A percentile compares a stretch with the other conserved stretches of the same genome.
These are phyloP conservation scores for Petasospora rhodanensis DNA, from an alignment of 1,139 yeast species.

Conservation along the genomic window DNA sequence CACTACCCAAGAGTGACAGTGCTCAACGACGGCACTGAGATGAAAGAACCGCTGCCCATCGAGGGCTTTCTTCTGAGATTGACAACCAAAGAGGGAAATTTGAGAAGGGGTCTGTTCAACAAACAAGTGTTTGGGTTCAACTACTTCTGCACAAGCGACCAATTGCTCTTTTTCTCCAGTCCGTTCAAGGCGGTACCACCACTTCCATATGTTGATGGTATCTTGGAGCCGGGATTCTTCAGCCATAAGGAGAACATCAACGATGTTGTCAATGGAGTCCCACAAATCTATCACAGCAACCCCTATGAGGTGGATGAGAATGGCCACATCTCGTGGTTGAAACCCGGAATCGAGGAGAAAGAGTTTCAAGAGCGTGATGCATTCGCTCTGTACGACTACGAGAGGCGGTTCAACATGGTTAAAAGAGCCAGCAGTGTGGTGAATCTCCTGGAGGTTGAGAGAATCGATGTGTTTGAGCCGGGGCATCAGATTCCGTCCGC, in stretches of 20 bases:
- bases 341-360: slow-evolving; percentile 28
- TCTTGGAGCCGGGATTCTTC: slow-evolving; percentile 4
- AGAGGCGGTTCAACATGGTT: slow-evolving; percentile 54
- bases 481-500: slow-evolving; percentile 29
- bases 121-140: slow-evolving; percentile 48
- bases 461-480: slow-evolving; percentile 30
- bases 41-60: slow-evolving; percentile 18
- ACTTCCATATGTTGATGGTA: slow-evolving; percentile 32
- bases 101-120: slow-evolving; percentile 32
- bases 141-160: slow-evolving; percentile 62
- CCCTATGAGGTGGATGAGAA: slow-evolving; percentile 47
- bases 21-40: slow-evolving; percentile 31
- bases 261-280: slow-evolving; percentile 25
- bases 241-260: slow-evolving; percentile 12
- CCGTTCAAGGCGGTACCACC: slow-evolving; percentile 62
- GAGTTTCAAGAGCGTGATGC: slow-evolving; percentile 49
- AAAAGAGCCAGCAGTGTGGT: slow-evolving; percentile 57
- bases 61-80: slow-evolving; percentile 63
- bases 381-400: slow-evolving; percentile 57
- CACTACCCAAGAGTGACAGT: slow-evolving; percentile 38
- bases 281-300: slow-evolving; percentile 40
- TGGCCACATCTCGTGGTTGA: slow-evolving; percentile 61
- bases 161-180: slow-evolving; percentile 54
- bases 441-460: slow-evolving; percentile 49
- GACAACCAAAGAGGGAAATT: slow-evolving; percentile 47